phyloP scores from a whole-genome alignment of 2,329 filamentous ascomycete genomes.

The Monosporascus cannonballus region DNA sequence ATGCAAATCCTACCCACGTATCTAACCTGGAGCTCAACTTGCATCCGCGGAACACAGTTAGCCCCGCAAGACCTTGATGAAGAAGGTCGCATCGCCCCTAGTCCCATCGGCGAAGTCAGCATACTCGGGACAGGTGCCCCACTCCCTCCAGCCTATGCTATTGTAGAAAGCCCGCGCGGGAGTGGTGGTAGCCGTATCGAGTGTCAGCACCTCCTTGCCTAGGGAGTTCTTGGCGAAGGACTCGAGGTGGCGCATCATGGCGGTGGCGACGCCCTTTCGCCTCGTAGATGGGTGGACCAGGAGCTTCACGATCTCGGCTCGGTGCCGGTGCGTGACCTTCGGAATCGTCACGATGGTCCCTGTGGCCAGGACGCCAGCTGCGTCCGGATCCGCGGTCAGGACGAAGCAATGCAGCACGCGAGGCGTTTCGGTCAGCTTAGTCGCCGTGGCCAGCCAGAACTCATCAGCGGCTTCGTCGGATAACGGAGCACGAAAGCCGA shows the following conservation, averaged over 20 bases:
- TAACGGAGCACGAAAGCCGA: slow-evolving; percentile 23
- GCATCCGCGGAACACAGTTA: too few species aligned
- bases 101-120: too few species aligned
- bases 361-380: slow-evolving; percentile 13
- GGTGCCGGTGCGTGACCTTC: slow-evolving; percentile 21
- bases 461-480: slow-evolving; percentile 13
- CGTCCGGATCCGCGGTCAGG: not conserved
- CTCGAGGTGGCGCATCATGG: slow-evolving; percentile 19
- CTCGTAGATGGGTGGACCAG: slow-evolving; percentile 17
- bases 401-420: slow-evolving; percentile 11
- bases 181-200: slow-evolving; percentile 20
- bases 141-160: slow-evolving; percentile 19
- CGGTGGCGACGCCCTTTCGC: slow-evolving; percentile 13
- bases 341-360: slow-evolving; percentile 13
- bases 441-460: slow-evolving; percentile 11
- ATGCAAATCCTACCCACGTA: too few species aligned
- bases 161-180: slow-evolving; percentile 21
- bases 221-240: slow-evolving; percentile 9
- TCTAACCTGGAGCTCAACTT: too few species aligned
- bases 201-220: slow-evolving; percentile 15
- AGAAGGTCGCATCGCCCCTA: too few species aligned
- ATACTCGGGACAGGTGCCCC: slow-evolving; percentile 18
- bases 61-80: too few species aligned
- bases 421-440: too few species aligned
- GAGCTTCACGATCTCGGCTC: slow-evolving; percentile 22